Base-by-base conservation (phyloP, 805 yeast genomes). In the Ogataea angusta region DNA sequence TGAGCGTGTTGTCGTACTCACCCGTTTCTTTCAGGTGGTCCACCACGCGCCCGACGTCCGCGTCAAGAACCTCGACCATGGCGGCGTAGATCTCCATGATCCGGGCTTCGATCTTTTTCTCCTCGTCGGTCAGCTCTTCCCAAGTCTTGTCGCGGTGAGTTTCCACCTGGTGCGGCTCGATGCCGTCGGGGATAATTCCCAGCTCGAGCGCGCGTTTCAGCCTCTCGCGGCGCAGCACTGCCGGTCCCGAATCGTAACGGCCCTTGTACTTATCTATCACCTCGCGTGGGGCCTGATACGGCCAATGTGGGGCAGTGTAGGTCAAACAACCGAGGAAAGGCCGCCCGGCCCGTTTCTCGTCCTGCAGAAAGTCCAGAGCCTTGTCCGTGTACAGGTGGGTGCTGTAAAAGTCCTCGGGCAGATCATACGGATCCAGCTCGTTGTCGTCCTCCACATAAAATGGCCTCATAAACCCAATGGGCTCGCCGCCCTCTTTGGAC, bases 231-330 rank as follows among this genome's bases (percentile, higher is more conserved):
- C 80, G 56, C 28, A 75, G 54, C 6, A 48, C 67, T 15, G 61
- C 67, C 2, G 80, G 80, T 2, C 82, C 82, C 6, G 59, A 63
- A 45, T 69, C 70, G 48, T 74, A 72, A 6, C 57, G 45, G 4
- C 78, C 77, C 39, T 64, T 63, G 53, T 78, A 75, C 43, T 76
- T 74, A 5, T 57, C 66, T 36, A 76, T 63, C 6, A 64, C 53
- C 5, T 71, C 72, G 35, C 57, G 56, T 5, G 81, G 81, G 1
- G 83, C 83, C 56, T 78, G 83, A 50, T 69, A 67, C 9, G 84
- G 84, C 83, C 84, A 78, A 52, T 78, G 83, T 3, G 83, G 84
- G 1, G 84, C 83, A 4, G 82, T 76, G 49, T 74, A 77, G 6
- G 82, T 78, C 42, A 78, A 59, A 17, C 65, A 57, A 3, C 78